Evolutionary conservation across 805 yeast genomes (phyloP), one percentile per base, ranked within the genome.

Genomic region (Zygoascus ofunaensis): DNA sequence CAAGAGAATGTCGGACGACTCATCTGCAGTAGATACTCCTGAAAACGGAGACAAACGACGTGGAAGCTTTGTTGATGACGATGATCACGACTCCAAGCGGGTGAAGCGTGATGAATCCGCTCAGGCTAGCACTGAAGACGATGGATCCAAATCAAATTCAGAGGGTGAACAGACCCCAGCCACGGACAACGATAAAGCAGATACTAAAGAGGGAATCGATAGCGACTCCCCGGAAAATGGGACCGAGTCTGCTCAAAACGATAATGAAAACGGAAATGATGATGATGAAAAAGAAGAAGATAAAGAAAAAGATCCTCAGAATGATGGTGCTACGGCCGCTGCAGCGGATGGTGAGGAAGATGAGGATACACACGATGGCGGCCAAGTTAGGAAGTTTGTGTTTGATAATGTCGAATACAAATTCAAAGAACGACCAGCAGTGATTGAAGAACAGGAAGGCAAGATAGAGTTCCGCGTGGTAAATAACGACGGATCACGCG

Each of bases 391-490:
- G 3, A 66, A 70, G 2, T 80, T 81, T 60, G 71, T 71, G 28
- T 81, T 80, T 59, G 94, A 86, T 58, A 96, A 95, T 1, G 76
- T 76, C 14, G 70, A 73, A 46, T 87, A 89, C 61, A 77, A 85
- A 19, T 92, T 83, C 64, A 85, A 83, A 55, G 97, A 90, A 60
- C 72, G 97, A 47, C 92, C 97, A 0, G 87, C 96, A 3, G 97
- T 87, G 3, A 72, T 89, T 8, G 98, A 90, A 60, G 99, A 92
- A 58, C 76, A 82, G 46, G 95, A 87, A 49, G 95, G 95, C 0
- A 80, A 82, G 54, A 92, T 92, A 48, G 96, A 90, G 62, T 90
- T 92, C 58, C 72, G 97, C 45, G 99, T 92, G 26, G 99, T 92
- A 22, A 92, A 92, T 63, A 90, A 92, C 65, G 97, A 92, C 61